These are phyloP conservation scores for Kwoniella sp. DNA, from an alignment of 768 basidiomycete genomes.

Conservation along the genomic window DNA sequence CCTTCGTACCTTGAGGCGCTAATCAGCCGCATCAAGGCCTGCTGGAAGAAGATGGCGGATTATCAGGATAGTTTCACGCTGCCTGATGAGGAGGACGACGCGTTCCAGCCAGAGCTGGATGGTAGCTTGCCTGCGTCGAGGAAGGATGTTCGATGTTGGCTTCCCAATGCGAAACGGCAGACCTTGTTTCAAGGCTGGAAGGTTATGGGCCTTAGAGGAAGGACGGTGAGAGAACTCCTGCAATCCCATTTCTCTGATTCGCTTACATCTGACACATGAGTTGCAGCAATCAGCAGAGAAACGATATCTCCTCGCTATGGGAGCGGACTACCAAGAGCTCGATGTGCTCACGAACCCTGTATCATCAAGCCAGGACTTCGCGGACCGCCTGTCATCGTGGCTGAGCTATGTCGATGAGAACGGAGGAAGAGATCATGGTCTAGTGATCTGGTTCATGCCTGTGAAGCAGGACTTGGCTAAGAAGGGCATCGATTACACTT, in stretches of 20 bases:
- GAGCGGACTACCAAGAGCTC: slow-evolving; percentile 42
- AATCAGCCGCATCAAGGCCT: slow-evolving; percentile 11
- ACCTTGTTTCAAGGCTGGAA: slow-evolving; percentile 42
- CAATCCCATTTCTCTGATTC: background rate
- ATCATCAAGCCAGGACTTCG: slow-evolving; percentile 25
- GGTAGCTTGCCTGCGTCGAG: slow-evolving; percentile 17
- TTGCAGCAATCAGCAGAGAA: slow-evolving; percentile 30
- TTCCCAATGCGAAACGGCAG: slow-evolving; percentile 31
- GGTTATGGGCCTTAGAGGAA: slow-evolving; percentile 36
- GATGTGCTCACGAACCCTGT: slow-evolving; percentile 30
- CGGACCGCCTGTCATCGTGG: slow-evolving; percentile 29
- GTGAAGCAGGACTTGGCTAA: slow-evolving; percentile 31
- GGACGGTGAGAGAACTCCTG: slow-evolving; percentile 20
- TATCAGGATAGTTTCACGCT: slow-evolving; percentile 40
- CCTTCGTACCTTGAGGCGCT: slow-evolving; percentile 36
- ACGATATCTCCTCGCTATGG: slow-evolving; percentile 42
- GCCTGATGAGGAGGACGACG: slow-evolving; percentile 25
- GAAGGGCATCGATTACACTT: slow-evolving; percentile 21
- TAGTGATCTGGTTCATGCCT: slow-evolving; percentile 28
- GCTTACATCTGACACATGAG: background rate
- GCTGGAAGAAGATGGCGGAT: slow-evolving; percentile 47
- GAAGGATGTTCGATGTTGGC: slow-evolving; percentile 26
- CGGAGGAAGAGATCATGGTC: slow-evolving; percentile 17
- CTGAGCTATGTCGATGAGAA: slow-evolving; percentile 24
- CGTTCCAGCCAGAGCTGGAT: slow-evolving; percentile 34